Evolutionary conservation across 768 basidiomycete genomes (phyloP).

Genomic region (Leccinellum luteum): DNA sequence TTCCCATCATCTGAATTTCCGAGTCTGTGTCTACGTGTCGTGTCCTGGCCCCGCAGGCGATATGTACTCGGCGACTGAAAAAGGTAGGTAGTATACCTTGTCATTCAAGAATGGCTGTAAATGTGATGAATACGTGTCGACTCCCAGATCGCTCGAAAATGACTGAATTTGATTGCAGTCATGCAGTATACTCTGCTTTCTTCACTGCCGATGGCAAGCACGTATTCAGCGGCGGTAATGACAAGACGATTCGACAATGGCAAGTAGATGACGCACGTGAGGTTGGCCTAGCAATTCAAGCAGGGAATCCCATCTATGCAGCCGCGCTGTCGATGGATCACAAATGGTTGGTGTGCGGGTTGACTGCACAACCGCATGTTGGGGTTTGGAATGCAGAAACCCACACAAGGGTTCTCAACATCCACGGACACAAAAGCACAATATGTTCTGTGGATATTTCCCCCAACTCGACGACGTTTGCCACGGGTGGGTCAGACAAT

Average conservation of each 20-base stretch:
- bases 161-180: neutral
- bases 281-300: neutral
- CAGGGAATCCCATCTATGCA: neutral
- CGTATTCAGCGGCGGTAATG: neutral
- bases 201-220: neutral
- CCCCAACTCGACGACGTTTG: neutral
- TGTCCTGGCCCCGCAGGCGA: too few species aligned
- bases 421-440: neutral
- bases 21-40: too few species aligned
- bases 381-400: neutral
- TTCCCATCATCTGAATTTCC: too few species aligned
- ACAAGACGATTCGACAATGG: neutral
- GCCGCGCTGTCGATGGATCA: neutral
- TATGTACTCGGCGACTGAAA: too few species aligned
- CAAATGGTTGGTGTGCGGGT: neutral
- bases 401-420: neutral
- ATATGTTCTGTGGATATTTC: neutral
- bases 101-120: too few species aligned
- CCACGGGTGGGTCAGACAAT: too few species aligned
- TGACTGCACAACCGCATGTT: neutral
- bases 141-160: neutral
- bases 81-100: too few species aligned
- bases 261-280: neutral
- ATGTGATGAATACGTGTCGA: neutral
- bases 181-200: neutral